Evolutionary conservation across 192 early-diverging fungal species (phyloP).

Genomic region (Coemansia aciculifera): DNA sequence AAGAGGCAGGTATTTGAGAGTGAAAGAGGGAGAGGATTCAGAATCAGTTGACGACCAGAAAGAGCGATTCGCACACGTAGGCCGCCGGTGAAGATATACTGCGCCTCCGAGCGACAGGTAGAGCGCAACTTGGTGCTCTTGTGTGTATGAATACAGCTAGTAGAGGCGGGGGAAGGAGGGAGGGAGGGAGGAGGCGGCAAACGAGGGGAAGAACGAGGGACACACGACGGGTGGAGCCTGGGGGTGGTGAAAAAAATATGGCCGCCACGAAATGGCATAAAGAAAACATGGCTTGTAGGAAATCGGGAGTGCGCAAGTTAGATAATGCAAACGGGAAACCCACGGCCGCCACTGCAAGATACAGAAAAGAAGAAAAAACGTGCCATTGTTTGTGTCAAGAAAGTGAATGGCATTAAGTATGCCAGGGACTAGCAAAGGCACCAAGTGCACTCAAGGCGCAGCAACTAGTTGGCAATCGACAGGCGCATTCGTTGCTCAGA

Average conservation of each 20-base stretch:
- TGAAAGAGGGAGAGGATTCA: neutral
- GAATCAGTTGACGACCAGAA: neutral
- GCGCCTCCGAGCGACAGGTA: slow-evolving; percentile 1
- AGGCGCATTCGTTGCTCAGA: neutral
- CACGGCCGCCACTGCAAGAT: slow-evolving; percentile 8
- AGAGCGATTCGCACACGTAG: neutral
- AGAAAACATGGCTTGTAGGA: slow-evolving; percentile 23
- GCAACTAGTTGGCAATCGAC: slow-evolving; percentile 8
- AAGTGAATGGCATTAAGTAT: neutral
- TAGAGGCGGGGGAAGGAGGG: neutral
- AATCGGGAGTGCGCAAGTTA: neutral
- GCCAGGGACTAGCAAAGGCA: slow-evolving; percentile 1
- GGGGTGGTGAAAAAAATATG: neutral
- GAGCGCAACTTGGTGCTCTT: slow-evolving; percentile 6
- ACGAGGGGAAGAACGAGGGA: neutral
- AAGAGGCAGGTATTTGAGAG: neutral
- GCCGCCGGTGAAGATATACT: slow-evolving; percentile 1
- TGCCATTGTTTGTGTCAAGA: slow-evolving; percentile 2
- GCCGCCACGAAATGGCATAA: slow-evolving; percentile 10
- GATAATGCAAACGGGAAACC: slow-evolving; percentile 11
- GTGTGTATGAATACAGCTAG: neutral
- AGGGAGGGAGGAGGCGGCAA: neutral
- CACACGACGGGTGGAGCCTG: neutral
- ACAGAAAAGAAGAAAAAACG: neutral
- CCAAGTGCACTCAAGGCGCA: neutral